Conservation (phyloP, 1,284 basidiomycete genomes). For the Tranzscheliella williamsii region DNA sequence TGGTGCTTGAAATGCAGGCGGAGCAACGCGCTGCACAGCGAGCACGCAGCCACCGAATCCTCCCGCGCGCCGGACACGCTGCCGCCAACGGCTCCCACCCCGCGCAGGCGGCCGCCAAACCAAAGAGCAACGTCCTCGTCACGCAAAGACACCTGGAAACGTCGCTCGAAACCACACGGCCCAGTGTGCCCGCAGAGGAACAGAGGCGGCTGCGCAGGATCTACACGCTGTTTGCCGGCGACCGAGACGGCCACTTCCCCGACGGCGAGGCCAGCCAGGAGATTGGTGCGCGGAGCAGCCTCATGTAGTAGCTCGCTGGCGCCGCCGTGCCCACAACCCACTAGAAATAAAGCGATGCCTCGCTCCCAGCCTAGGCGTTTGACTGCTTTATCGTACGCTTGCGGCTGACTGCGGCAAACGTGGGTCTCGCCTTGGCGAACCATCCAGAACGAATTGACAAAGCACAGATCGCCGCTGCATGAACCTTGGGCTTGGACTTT, state of each 20-base stretch:
- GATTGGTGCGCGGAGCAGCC: conserved; percentile 50
- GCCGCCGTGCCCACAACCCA: too few species aligned
- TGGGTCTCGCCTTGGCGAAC: too few species aligned
- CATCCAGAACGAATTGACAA: too few species aligned
- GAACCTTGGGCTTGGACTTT: too few species aligned
- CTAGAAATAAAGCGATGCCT: too few species aligned
- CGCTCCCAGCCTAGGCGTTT: too few species aligned
- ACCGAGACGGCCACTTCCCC: conserved; percentile 51
- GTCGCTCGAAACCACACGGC: conserved; percentile 50
- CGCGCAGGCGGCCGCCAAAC: background rate
- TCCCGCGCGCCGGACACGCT: background rate
- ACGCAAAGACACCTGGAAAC: conserved; percentile 41
- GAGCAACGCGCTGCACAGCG: background rate
- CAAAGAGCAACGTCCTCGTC: conserved; percentile 35
- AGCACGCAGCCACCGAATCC: conserved; percentile 2
- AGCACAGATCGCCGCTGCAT: too few species aligned
- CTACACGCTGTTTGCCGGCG: conserved; percentile 54
- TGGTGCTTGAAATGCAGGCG: conserved; percentile 25
- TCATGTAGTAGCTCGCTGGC: conserved; percentile 56
- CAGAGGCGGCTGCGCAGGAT: conserved; percentile 43
- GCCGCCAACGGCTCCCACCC: conserved; percentile 1
- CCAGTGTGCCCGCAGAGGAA: conserved; percentile 54
- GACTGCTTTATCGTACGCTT: too few species aligned
- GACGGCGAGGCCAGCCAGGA: conserved; percentile 49
- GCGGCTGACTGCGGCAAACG: too few species aligned